These are phyloP conservation scores for Geotrichum australiense DNA, from an alignment of 1,139 yeast species.

Conservation along the genomic window DNA sequence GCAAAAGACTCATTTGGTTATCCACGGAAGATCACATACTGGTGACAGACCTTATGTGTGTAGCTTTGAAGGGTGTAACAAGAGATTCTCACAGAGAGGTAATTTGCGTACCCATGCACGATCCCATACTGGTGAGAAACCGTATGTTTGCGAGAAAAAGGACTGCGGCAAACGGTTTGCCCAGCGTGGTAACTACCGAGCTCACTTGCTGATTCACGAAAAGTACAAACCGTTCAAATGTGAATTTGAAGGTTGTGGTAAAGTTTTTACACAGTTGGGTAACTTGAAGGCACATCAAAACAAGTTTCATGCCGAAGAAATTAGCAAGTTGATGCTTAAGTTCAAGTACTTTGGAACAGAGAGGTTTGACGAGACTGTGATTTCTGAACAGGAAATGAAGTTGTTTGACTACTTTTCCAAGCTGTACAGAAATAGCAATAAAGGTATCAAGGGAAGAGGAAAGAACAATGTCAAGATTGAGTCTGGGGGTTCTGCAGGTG, in stretches of 20 bases:
- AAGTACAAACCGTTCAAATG: constrained; percentile 75
- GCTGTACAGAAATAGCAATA: constrained; percentile 76
- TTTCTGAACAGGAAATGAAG: constrained; percentile 61
- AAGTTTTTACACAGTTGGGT: constrained; percentile 85
- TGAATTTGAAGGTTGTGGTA: constrained; percentile 72
- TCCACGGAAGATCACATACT: constrained; percentile 82
- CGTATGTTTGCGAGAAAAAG: constrained; percentile 65
- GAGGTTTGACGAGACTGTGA: constrained; percentile 33
- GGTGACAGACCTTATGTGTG: constrained; percentile 66
- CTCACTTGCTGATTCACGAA: constrained; percentile 76
- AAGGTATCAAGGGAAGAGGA: constrained; percentile 90
- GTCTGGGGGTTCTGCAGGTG: no score
- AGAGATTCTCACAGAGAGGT: constrained; percentile 87
- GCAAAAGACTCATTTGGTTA: constrained; percentile 86
- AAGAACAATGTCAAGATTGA: no score
- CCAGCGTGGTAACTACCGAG: constrained; percentile 83
- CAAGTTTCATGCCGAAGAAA: constrained; percentile 69
- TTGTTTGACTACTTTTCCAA: constrained; percentile 69
- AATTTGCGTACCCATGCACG: constrained; percentile 78
- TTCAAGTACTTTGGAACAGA: constrained; percentile 26
- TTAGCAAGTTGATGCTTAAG: constrained; percentile 52
- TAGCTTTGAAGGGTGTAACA: constrained; percentile 50
- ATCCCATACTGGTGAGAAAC: constrained; percentile 84
- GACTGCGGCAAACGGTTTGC: constrained; percentile 75
- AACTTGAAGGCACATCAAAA: constrained; percentile 92